These are phyloP conservation scores for Claviceps sp. DNA, from an alignment of 2,329 filamentous ascomycete genomes.

Conservation along the genomic window DNA sequence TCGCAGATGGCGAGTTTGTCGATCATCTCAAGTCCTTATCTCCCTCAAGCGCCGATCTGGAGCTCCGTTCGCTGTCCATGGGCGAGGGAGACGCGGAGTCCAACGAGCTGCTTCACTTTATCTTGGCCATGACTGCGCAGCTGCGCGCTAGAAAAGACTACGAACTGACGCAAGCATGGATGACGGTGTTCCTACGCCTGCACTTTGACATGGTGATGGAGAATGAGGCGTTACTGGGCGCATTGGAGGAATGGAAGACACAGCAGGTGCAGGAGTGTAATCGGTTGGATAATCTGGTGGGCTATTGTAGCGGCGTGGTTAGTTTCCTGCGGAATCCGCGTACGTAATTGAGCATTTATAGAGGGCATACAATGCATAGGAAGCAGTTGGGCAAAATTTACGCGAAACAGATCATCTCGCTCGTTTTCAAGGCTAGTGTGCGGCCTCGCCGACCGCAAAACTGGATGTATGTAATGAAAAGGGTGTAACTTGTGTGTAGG, in stretches of 20 bases:
- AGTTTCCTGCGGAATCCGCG: slow-evolving; percentile 59
- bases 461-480: too few relatives aligned
- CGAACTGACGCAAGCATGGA: slow-evolving; percentile 92
- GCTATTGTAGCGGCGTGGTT: slow-evolving; percentile 78
- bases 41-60: slow-evolving; percentile 77
- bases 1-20: slow-evolving; percentile 51
- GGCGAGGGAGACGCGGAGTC: slow-evolving; percentile 32
- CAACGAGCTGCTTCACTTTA: slow-evolving; percentile 67
- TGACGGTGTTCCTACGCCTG: slow-evolving; percentile 79
- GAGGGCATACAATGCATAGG: background rate
- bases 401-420: too few relatives aligned
- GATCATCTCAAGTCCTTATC: slow-evolving; percentile 67
- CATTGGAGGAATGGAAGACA: slow-evolving; percentile 55
- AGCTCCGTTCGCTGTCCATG: slow-evolving; percentile 64
- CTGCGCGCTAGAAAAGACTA: slow-evolving; percentile 65
- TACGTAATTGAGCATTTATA: background rate
- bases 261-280: slow-evolving; percentile 59
- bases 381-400: too few relatives aligned
- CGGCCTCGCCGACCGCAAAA: too few relatives aligned
- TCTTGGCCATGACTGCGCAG: slow-evolving; percentile 62
- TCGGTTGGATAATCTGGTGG: slow-evolving; percentile 62
- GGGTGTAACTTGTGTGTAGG: too few relatives aligned
- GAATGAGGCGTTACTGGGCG: slow-evolving; percentile 39
- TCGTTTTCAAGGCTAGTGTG: too few relatives aligned
- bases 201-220: slow-evolving; percentile 50